phyloP scores from a whole-genome alignment of 176 grass and related monocot species.

The Oryza punctata region DNA sequence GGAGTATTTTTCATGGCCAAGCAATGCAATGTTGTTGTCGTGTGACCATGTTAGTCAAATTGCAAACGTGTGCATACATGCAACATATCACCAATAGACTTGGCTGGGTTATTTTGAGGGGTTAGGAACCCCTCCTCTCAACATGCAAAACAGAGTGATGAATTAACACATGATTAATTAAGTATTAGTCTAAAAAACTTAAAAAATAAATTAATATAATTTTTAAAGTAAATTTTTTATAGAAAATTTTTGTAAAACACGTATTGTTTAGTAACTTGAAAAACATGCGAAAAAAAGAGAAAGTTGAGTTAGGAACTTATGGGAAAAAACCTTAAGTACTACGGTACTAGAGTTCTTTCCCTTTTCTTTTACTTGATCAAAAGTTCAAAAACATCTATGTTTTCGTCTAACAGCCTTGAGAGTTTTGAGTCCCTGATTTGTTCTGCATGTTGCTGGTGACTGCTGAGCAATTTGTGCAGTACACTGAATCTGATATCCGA shows the following conservation, averaged over 20 bases:
- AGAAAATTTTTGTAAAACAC: no score
- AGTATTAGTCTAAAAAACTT: no score
- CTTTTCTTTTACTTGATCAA: background rate
- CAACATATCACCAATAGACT: background rate
- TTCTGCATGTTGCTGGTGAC: background rate
- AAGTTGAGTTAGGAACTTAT: no score
- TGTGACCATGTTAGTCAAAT: slow-evolving; percentile 35
- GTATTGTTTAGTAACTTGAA: no score
- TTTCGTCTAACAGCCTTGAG: background rate
- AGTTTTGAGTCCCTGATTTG: background rate
- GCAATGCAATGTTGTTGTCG: background rate
- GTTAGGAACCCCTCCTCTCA: no score
- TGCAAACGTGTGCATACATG: background rate
- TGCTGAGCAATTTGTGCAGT: background rate
- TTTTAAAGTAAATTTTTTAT: no score
- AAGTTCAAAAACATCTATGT: background rate
- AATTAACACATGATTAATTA: no score
- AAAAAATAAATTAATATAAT: no score
- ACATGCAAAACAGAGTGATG: no score
- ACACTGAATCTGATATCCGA: background rate
- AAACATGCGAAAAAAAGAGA: no score
- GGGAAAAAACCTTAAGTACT: no score
- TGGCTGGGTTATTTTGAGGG: no score
- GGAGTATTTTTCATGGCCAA: slow-evolving; percentile 12
- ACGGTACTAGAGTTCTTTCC: background rate